A percentile compares a stretch with the other conserved stretches of the same genome.
Evolutionary conservation across 306 rosid species (phyloP).

Genomic region (Citrullus amarus): DNA sequence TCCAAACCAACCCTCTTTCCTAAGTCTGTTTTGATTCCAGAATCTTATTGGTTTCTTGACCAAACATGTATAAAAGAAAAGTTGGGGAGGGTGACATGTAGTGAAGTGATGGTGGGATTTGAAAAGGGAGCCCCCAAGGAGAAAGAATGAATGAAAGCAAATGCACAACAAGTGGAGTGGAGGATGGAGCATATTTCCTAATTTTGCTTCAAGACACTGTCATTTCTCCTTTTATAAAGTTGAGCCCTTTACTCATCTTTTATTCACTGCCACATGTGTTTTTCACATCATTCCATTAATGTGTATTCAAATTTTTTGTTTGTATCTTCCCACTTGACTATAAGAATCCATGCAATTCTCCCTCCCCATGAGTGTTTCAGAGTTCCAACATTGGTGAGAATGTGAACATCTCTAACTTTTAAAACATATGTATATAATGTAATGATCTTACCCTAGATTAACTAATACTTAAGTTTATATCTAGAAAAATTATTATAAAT

Average conservation of each 20-base stretch:
- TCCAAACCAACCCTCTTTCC: too few relatives aligned
- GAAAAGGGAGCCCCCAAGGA: not conserved
- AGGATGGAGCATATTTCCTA: not conserved
- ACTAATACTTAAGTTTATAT: too few relatives aligned
- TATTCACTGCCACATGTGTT: not conserved
- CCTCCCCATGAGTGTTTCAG: not conserved
- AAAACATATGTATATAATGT: not conserved
- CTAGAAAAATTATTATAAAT: too few relatives aligned
- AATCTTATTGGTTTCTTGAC: too few relatives aligned
- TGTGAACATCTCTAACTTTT: not conserved
- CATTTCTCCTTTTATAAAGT: conserved; percentile 3
- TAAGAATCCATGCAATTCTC: not conserved
- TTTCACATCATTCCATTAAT: not conserved
- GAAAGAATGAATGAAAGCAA: not conserved
- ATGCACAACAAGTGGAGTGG: not conserved
- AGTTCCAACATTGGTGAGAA: not conserved
- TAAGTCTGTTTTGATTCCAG: too few relatives aligned
- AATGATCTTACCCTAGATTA: too few relatives aligned
- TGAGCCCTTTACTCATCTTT: not conserved
- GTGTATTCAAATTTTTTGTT: not conserved
- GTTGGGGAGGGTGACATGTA: too few relatives aligned
- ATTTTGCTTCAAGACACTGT: not conserved
- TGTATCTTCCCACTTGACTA: not conserved
- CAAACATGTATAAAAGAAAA: too few relatives aligned
- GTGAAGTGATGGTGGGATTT: not conserved